Base-by-base conservation (phyloP, 1,284 basidiomycete species). In the Fistulinella cinereoalba region DNA sequence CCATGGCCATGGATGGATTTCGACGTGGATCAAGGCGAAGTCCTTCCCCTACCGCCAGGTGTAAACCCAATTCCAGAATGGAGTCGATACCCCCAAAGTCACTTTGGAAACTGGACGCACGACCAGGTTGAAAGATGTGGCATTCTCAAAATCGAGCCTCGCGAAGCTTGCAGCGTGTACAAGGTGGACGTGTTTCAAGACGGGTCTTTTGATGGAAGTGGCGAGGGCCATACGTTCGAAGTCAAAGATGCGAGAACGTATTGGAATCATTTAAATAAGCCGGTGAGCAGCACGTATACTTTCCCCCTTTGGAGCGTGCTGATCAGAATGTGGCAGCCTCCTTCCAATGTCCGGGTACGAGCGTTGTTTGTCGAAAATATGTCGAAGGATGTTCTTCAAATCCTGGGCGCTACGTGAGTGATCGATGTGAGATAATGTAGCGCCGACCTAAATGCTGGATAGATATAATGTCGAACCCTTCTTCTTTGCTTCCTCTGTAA, bases 401-500 rank as follows among this genome's bases (percentile, higher is more conserved):
- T 80, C 63, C 57, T 81, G 28, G 79, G 79, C 10, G 73, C 74
- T 0, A 72, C 61, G 75, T 77, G 27, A 47, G 66, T 46, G 34
- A 21, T 38, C 28, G 9, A 13, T 7, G 1, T 15, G n/a, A 13
- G 5, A 34, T 29, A 18, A 5, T 15, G 22, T 18, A 11, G 7
- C 21, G 16, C 15, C 11, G 5, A 5, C 19, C 42, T 57, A 41
- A 51, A 44, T 38, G n/a, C 9, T 22, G 21, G 15, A 31, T 37
- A 65, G 62, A 34, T 65, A 57, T 33, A 53, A 54, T n/a, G 52
- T 81, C 25, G 79, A 81, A 43, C 80, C 79, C 2, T 81, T 80
- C 60, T 81, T 75, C 54, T 81, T 79, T 52, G 74, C 79, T 1
- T 79, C 77, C 2, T 76, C 79, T 0, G 55, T 71, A 16, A 76